These are phyloP conservation scores for Quercus phellos DNA, from an alignment of 331 rosid species.

Conservation along the genomic window DNA sequence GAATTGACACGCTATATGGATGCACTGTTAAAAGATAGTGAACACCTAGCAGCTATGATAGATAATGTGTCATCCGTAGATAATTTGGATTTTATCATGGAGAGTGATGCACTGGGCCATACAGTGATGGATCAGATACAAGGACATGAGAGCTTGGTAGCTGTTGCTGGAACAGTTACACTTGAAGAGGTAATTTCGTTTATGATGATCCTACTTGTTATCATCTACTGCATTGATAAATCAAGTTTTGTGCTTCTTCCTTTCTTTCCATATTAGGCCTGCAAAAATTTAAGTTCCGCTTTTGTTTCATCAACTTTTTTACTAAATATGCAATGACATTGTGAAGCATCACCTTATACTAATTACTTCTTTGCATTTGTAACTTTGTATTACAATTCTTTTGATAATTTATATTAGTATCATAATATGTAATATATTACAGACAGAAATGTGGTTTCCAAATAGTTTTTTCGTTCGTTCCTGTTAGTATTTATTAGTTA, in stretches of 20 bases:
- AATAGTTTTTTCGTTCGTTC: no score
- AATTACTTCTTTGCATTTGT: background rate
- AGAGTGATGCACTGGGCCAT: slow-evolving; percentile 94
- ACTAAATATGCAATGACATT: background rate
- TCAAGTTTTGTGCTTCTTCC: background rate
- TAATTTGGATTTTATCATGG: slow-evolving; percentile 98
- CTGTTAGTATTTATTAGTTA: no score
- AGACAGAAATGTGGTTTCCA: no score
- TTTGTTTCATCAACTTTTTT: background rate
- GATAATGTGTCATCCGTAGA: slow-evolving; percentile 99
- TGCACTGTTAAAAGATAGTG: slow-evolving; percentile 93
- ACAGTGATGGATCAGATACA: slow-evolving; percentile 96
- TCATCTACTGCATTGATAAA: background rate
- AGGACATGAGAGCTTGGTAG: slow-evolving; percentile 92
- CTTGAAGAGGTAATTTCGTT: slow-evolving; percentile 78
- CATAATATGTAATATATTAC: no score
- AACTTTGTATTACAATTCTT: background rate
- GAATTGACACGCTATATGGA: slow-evolving; percentile 95
- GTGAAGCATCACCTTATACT: slow-evolving; percentile 12
- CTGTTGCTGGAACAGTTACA: slow-evolving; percentile 85
- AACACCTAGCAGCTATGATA: slow-evolving; percentile 96
- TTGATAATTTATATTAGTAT: no score
- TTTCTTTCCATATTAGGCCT: background rate
- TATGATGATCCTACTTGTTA: background rate
- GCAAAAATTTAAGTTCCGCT: background rate